Evolutionary conservation across 768 basidiomycete genomes (phyloP).

Genomic region (Leccinum disarticulatum): DNA sequence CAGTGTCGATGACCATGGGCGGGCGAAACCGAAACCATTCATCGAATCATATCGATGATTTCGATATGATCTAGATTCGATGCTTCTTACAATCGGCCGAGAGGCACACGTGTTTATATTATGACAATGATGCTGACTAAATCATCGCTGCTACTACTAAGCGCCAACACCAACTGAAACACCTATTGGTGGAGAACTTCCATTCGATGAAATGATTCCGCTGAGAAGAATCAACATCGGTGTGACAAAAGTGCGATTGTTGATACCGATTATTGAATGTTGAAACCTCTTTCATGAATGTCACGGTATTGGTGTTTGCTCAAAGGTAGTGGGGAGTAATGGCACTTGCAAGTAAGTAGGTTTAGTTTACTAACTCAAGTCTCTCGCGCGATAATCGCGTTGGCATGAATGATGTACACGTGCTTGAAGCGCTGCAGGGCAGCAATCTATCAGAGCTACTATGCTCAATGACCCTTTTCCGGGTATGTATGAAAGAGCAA

Average conservation of each 20-base stretch:
- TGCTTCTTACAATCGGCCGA: background rate
- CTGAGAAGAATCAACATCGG: background rate
- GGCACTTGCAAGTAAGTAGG: too few species aligned
- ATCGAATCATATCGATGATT: background rate
- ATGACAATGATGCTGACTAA: background rate
- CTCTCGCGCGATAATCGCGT: too few species aligned
- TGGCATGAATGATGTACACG: too few species aligned
- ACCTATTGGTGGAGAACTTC: background rate
- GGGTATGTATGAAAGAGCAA: background rate
- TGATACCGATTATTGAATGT: background rate
- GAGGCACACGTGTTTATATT: background rate
- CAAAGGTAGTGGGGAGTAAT: too few species aligned
- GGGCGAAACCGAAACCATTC: background rate
- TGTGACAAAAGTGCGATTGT: background rate
- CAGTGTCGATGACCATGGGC: too few species aligned
- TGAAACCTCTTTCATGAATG: background rate
- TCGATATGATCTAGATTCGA: background rate
- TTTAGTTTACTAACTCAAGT: too few species aligned
- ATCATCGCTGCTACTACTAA: background rate
- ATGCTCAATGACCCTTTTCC: background rate
- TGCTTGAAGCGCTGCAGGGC: background rate
- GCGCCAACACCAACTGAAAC: background rate
- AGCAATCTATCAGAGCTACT: too few species aligned
- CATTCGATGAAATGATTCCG: background rate
- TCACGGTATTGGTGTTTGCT: too few species aligned